Conservation (phyloP, 768 basidiomycete genomes). For the Suillus sp. region DNA sequence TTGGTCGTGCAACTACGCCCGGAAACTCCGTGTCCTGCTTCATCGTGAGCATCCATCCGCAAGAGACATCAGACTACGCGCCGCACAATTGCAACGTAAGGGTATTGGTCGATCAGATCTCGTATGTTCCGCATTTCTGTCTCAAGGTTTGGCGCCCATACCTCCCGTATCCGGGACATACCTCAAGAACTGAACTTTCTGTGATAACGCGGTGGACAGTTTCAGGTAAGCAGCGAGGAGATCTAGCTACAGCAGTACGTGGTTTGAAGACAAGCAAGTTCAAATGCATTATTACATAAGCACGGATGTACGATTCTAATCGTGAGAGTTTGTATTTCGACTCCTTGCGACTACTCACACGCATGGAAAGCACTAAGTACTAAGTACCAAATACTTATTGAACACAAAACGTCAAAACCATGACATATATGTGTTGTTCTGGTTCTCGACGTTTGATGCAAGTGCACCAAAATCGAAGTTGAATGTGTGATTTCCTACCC, state of each 20-base stretch:
- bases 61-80: conserved; percentile 20
- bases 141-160: conserved; percentile 94
- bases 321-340: background rate
- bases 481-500: conserved; percentile 56
- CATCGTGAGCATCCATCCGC: conserved; percentile 24
- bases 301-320: background rate
- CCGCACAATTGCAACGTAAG: conserved; percentile 91
- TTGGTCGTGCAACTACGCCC: conserved; percentile 95
- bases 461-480: conserved; percentile 67
- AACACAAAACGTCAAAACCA: conserved; percentile 50
- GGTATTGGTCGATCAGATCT: conserved; percentile 84
- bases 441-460: conserved; percentile 55
- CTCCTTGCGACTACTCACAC: too few relatives aligned
- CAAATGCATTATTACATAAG: conserved; percentile 28
- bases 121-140: conserved; percentile 89
- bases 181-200: background rate
- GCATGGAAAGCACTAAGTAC: too few relatives aligned
- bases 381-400: background rate
- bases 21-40: conserved; percentile 97
- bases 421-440: conserved; percentile 61
- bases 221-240: background rate
- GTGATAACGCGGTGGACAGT: background rate
- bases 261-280: background rate
- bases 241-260: background rate
- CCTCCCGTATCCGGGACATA: conserved; percentile 89